Evolutionary conservation across 352 stramenopile species (phyloP).

Genomic region (Pythium phragmitis): DNA sequence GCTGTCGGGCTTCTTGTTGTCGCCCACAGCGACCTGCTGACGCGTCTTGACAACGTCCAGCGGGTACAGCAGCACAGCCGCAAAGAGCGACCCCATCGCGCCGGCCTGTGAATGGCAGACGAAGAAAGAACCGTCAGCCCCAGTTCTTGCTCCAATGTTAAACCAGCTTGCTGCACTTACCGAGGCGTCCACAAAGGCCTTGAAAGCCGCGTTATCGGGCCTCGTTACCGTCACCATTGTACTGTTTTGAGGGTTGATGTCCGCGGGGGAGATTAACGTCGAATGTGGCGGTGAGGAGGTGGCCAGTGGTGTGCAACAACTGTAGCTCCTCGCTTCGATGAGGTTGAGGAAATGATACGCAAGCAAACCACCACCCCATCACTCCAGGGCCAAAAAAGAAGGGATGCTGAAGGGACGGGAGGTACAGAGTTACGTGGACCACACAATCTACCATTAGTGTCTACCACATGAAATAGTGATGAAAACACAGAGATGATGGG

Average conservation of each 20-base stretch:
- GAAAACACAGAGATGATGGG: too few species aligned
- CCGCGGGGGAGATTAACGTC: too few species aligned
- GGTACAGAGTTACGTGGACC: neutral
- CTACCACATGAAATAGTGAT: neutral
- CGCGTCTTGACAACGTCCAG: constrained; percentile 80
- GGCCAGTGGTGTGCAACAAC: neutral
- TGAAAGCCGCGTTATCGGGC: constrained; percentile 45
- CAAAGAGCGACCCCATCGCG: constrained; percentile 76
- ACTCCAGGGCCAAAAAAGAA: neutral
- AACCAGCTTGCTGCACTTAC: constrained; percentile 31
- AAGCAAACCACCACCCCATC: constrained; percentile 1
- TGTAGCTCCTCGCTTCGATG: neutral
- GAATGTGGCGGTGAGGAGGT: too few species aligned
- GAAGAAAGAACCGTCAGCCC: neutral
- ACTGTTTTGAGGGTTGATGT: neutral
- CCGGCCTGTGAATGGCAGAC: constrained; percentile 38
- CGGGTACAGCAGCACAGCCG: constrained; percentile 68
- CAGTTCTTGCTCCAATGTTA: neutral
- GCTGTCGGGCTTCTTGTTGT: neutral
- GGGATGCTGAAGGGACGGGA: constrained; percentile 3
- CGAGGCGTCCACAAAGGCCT: constrained; percentile 75
- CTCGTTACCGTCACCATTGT: constrained; percentile 10
- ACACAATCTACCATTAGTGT: neutral
- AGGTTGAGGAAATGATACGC: constrained; percentile 14
- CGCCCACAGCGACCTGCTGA: constrained; percentile 36